phyloP scores from a whole-genome alignment of 2,329 filamentous ascomycete genomes.

The Neopestalotiopsis clavispora region DNA sequence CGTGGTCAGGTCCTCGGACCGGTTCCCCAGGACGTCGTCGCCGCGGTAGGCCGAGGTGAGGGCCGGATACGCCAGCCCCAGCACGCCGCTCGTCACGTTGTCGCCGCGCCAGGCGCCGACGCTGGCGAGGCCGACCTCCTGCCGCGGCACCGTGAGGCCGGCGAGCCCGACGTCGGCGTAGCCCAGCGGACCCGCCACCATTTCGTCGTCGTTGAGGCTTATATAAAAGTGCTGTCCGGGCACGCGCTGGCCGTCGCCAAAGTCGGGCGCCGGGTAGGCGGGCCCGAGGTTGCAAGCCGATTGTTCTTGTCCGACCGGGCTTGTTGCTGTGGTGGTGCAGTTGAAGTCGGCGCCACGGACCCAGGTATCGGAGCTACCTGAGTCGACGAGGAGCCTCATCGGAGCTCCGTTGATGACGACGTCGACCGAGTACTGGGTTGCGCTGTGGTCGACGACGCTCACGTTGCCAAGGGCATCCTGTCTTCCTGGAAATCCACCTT shows the following conservation, averaged over 20 bases:
- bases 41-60: slow-evolving; percentile 55
- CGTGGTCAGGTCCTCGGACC: slow-evolving; percentile 41
- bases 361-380: slow-evolving; percentile 59
- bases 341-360: slow-evolving; percentile 44
- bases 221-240: slow-evolving; percentile 50
- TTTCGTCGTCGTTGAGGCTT: slow-evolving; percentile 54
- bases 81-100: slow-evolving; percentile 55
- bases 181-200: slow-evolving; percentile 52
- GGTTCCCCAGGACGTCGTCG: slow-evolving; percentile 28
- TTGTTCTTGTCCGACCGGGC: no score
- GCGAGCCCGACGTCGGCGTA: slow-evolving; percentile 50
- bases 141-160: slow-evolving; percentile 47
- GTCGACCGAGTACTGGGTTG: slow-evolving; percentile 37
- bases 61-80: slow-evolving; percentile 56
- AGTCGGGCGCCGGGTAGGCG: no score
- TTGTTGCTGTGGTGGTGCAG: slow-evolving; percentile 39
- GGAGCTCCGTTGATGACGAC: slow-evolving; percentile 31
- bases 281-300: no score
- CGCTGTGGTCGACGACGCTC: slow-evolving; percentile 35
- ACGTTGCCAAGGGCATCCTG: slow-evolving; percentile 33
- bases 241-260: slow-evolving; percentile 17
- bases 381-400: slow-evolving; percentile 49
- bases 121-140: slow-evolving; percentile 55
- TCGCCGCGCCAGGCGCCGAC: slow-evolving; percentile 56
- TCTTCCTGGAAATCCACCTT: slow-evolving; percentile 16